Conservation (phyloP, 306 rosid species). For the Begonia loranthoides region DNA sequence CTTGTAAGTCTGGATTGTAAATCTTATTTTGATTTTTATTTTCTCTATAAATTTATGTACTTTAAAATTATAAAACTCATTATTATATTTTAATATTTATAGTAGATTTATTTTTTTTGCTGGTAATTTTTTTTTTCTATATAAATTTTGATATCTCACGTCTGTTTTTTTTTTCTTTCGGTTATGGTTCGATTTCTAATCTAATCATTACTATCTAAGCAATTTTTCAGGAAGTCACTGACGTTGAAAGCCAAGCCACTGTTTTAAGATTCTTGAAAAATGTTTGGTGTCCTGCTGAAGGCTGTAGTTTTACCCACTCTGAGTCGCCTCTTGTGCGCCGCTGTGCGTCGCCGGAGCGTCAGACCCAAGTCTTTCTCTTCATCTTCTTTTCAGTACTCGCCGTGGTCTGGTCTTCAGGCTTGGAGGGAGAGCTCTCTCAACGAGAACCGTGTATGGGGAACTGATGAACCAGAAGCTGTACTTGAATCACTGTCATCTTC, state of each 20-base stretch:
- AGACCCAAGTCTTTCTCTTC: conserved; percentile 12
- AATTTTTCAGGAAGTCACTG: not conserved
- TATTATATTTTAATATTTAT: no score
- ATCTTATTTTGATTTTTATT: no score
- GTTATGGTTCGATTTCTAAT: no score
- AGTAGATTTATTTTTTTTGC: no score
- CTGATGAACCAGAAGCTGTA: conserved; percentile 37
- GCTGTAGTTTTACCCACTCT: conserved; percentile 10
- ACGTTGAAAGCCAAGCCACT: not conserved
- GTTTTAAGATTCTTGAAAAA: conserved; percentile 1
- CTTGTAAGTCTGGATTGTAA: no score
- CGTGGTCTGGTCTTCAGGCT: conserved; percentile 58
- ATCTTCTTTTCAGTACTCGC: conserved; percentile 16
- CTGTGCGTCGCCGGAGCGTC: conserved; percentile 8
- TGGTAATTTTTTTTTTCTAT: no score
- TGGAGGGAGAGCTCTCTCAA: conserved; percentile 63
- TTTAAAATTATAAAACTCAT: no score
- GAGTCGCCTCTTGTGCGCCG: conserved; percentile 2
- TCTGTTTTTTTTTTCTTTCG: no score
- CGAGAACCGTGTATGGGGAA: conserved; percentile 65
- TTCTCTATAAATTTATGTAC: no score
- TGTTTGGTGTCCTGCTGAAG: conserved; percentile 22
- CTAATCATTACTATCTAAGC: no score
- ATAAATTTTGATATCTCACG: no score
- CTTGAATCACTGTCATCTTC: conserved; percentile 4